Percentiles rank a stretch among this genome's conserved stretches.
These are phyloP conservation scores for Tetracladium setigerum DNA, from an alignment of 495 filamentous ascomycete genomes.

Conservation along the genomic window DNA sequence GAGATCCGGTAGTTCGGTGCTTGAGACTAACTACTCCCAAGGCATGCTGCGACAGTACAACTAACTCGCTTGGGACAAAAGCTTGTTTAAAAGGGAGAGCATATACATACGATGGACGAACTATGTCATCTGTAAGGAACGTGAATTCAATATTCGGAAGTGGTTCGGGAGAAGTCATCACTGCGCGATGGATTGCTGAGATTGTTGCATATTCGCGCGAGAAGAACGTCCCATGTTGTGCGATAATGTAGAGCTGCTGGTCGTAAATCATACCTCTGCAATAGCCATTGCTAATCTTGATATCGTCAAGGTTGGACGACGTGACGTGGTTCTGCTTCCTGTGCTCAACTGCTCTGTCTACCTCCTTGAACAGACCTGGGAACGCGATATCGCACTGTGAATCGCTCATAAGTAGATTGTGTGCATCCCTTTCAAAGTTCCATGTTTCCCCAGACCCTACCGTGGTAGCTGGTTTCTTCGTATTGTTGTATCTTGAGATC, in stretches of 20 bases:
- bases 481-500: no score
- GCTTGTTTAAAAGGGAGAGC: no score
- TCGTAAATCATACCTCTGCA: slow-evolving; percentile 33
- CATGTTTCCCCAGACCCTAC: no score
- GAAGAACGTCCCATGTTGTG: background rate
- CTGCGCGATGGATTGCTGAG: slow-evolving; percentile 28
- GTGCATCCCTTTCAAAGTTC: slow-evolving; percentile 19
- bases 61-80: no score
- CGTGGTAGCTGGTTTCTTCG: no score
- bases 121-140: slow-evolving; percentile 47
- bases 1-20: no score
- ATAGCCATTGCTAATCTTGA: slow-evolving; percentile 28
- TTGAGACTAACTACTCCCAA: no score
- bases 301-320: slow-evolving; percentile 28
- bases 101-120: slow-evolving; percentile 7
- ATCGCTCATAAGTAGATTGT: slow-evolving; percentile 28
- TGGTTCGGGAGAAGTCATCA: slow-evolving; percentile 31
- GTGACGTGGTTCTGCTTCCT: slow-evolving; percentile 18
- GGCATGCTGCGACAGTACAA: no score
- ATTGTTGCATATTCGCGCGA: slow-evolving; percentile 4
- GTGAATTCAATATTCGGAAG: slow-evolving; percentile 57
- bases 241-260: slow-evolving; percentile 23
- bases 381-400: slow-evolving; percentile 37
- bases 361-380: slow-evolving; percentile 39
- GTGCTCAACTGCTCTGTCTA: slow-evolving; percentile 26